A percentile compares a stretch with the other conserved stretches of the same genome.
phyloP scores from a whole-genome alignment of 2,329 filamentous ascomycete species.

The Boeremia exigua region DNA sequence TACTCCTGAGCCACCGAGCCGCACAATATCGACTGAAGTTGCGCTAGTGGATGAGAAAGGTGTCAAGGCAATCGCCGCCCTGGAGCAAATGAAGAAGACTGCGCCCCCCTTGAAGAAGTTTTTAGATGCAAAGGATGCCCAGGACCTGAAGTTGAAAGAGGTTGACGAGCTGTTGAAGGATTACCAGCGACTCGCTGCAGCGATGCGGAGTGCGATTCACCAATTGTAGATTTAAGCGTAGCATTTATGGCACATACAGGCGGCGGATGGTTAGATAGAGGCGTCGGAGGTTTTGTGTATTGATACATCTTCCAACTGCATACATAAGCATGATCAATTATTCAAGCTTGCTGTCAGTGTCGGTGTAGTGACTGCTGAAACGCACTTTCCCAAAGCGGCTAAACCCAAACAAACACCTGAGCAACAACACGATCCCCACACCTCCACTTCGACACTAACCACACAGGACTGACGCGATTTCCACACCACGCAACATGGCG shows the following conservation, averaged over 20 bases:
- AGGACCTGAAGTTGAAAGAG: constrained; percentile 55
- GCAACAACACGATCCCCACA: constrained; percentile 13
- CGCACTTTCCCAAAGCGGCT: constrained; percentile 7
- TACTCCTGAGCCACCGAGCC: constrained; percentile 24
- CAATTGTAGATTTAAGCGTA: constrained; percentile 18
- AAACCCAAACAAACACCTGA: constrained; percentile 6
- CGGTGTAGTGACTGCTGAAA: constrained; percentile 3
- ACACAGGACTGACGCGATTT: constrained; percentile 21
- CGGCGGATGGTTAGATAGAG: background rate
- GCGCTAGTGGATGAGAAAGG: constrained; percentile 40
- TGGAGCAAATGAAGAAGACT: constrained; percentile 54
- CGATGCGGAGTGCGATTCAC: constrained; percentile 52
- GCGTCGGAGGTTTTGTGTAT: background rate
- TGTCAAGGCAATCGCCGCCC: constrained; percentile 50
- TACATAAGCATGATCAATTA: background rate
- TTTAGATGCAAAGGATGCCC: constrained; percentile 53
- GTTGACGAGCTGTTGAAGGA: constrained; percentile 55
- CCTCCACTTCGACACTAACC: constrained; percentile 21
- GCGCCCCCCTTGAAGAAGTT: constrained; percentile 56
- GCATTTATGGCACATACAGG: constrained; percentile 2
- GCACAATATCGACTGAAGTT: constrained; percentile 30
- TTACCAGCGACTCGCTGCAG: constrained; percentile 53
- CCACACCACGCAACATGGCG: constrained; percentile 29
- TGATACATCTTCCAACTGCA: background rate
- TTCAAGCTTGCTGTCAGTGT: background rate